These are phyloP conservation scores for Suillus plorans DNA, from an alignment of 768 basidiomycete species.

Conservation along the genomic window DNA sequence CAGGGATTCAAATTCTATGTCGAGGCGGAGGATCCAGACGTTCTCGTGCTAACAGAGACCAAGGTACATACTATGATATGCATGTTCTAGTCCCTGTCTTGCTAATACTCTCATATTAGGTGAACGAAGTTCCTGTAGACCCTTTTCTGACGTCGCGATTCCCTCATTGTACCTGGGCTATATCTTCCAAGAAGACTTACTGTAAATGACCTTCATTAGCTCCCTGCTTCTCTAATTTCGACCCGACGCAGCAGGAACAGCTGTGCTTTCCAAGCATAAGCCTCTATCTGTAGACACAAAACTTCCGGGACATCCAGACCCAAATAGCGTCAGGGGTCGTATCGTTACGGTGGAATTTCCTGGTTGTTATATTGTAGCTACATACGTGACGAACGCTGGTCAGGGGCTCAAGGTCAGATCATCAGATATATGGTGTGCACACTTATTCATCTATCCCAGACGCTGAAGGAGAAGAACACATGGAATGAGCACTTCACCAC, in stretches of 20 bases:
- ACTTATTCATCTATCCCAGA: conserved; percentile 42
- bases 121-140: conserved; percentile 68
- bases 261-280: conserved; percentile 75
- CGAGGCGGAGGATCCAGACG: conserved; percentile 83
- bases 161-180: conserved; percentile 75
- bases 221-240: background rate
- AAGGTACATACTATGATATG: conserved; percentile 50
- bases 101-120: conserved; percentile 38
- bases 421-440: background rate
- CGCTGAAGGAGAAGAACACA: conserved; percentile 68
- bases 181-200: conserved; percentile 77
- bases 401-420: conserved; percentile 61
- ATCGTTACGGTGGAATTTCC: conserved; percentile 83
- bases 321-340: conserved; percentile 65
- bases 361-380: conserved; percentile 66
- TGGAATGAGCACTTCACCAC: conserved; percentile 80
- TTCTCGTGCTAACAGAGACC: conserved; percentile 83
- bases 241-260: conserved; percentile 65
- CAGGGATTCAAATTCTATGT: conserved; percentile 83
- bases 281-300: conserved; percentile 63
- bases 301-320: conserved; percentile 76
- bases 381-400: conserved; percentile 87
- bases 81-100: background rate
- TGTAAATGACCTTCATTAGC: conserved; percentile 40
- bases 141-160: conserved; percentile 56